Conservation (phyloP, 495 filamentous ascomycete genomes). For the Hyphodiscus hymeniophilus region DNA sequence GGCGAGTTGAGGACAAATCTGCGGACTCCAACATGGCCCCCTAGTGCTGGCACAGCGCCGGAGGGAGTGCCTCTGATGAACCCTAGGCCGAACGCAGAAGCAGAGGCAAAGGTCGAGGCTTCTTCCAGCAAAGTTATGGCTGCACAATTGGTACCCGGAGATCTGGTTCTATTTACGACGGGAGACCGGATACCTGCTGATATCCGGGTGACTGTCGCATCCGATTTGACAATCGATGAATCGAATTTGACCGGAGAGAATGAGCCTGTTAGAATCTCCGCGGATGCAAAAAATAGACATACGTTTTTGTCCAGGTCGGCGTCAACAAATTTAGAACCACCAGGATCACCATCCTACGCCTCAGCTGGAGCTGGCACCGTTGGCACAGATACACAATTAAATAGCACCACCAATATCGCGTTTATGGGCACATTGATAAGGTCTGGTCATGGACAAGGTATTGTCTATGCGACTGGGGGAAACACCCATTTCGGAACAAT, state of each 20-base stretch:
- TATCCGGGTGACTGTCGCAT: slow-evolving; percentile 83
- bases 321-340: slow-evolving; percentile 28
- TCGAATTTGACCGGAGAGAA: slow-evolving; percentile 98
- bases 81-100: slow-evolving; percentile 27
- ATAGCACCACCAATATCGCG: slow-evolving; percentile 63
- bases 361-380: slow-evolving; percentile 53
- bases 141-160: slow-evolving; percentile 78
- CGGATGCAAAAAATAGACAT: slow-evolving; percentile 38
- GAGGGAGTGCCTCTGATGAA: slow-evolving; percentile 23
- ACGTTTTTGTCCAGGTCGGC: slow-evolving; percentile 30
- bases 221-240: slow-evolving; percentile 87
- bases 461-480: slow-evolving; percentile 89
- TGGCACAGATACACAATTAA: slow-evolving; percentile 50
- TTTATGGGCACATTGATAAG: slow-evolving; percentile 98
- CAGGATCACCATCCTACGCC: slow-evolving; percentile 51
- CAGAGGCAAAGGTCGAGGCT: slow-evolving; percentile 49
- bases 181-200: slow-evolving; percentile 96
- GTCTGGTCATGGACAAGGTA: slow-evolving; percentile 89
- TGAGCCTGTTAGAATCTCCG: slow-evolving; percentile 73
- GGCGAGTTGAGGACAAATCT: slow-evolving; percentile 28
- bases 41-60: slow-evolving; percentile 15
- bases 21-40: slow-evolving; percentile 38
- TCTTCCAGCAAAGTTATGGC: slow-evolving; percentile 78
- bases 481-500: slow-evolving; percentile 97
- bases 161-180: slow-evolving; percentile 86